Evolutionary conservation across 805 yeast genomes (phyloP).

Genomic region (Starmerella apis): DNA sequence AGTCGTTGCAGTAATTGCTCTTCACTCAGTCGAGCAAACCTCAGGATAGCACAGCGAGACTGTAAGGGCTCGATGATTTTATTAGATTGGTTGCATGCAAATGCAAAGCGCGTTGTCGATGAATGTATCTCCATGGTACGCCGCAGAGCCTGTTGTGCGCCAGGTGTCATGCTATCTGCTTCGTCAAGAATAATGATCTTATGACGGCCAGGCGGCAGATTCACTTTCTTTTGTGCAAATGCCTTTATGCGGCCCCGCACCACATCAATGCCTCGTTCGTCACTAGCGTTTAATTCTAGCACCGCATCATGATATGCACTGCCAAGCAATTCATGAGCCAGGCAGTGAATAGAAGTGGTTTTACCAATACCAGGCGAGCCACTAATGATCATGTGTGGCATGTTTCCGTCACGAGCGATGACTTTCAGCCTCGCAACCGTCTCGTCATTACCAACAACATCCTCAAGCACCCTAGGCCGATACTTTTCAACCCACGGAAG

Average conservation of each 20-base stretch:
- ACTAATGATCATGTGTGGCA: constrained; percentile 94
- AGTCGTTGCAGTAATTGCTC: constrained; percentile 73
- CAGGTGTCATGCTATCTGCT: constrained; percentile 94
- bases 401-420: constrained; percentile 85
- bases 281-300: constrained; percentile 87
- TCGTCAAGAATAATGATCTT: constrained; percentile 90
- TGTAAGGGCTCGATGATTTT: constrained; percentile 95
- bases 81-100: constrained; percentile 90
- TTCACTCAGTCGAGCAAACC: constrained; percentile 72
- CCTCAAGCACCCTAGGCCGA: constrained; percentile 67
- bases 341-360: constrained; percentile 84
- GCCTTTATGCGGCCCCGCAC: constrained; percentile 89
- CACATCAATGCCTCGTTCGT: constrained; percentile 94
- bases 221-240: constrained; percentile 90
- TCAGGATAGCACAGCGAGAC: constrained; percentile 86
- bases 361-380: constrained; percentile 95
- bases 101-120: constrained; percentile 94
- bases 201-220: constrained; percentile 78
- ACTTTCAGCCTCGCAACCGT: constrained; percentile 74
- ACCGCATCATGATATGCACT: constrained; percentile 64
- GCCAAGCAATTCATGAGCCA: constrained; percentile 76
- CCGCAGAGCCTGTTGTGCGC: constrained; percentile 89
- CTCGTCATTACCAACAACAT: constrained; percentile 88
- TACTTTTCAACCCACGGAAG: constrained; percentile 80
- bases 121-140: constrained; percentile 93